Conservation (phyloP, 345 rosid species). For the Isatis tinctoria region DNA sequence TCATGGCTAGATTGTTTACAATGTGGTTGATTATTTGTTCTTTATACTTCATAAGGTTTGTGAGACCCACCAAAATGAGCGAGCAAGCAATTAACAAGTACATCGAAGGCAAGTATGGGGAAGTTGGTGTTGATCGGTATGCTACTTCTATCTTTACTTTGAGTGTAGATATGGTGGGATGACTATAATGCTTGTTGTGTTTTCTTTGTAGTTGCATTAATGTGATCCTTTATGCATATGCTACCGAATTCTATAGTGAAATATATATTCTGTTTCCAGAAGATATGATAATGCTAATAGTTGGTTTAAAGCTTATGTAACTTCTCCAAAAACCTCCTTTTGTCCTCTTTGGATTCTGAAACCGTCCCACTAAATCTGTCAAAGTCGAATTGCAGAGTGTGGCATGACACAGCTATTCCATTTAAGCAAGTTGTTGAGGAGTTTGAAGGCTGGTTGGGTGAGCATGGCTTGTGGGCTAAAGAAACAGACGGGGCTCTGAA, state of each 20-base stretch:
- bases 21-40: constrained; percentile 1
- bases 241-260: neutral
- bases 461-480: constrained; percentile 59
- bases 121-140: constrained; percentile 88
- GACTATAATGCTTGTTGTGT: neutral
- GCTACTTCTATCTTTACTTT: constrained; percentile 14
- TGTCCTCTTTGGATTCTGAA: neutral
- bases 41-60: constrained; percentile 48
- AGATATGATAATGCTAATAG: neutral
- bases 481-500: constrained; percentile 47
- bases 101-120: constrained; percentile 81
- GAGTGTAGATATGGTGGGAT: neutral
- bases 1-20: neutral
- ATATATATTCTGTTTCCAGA: neutral
- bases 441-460: constrained; percentile 81
- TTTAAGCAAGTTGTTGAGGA: constrained; percentile 69
- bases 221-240: neutral
- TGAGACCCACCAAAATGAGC: constrained; percentile 76
- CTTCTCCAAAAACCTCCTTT: neutral
- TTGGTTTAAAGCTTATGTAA: neutral
- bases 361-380: neutral
- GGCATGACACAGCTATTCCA: constrained; percentile 93
- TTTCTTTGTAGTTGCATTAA: neutral
- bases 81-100: constrained; percentile 68
- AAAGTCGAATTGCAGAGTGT: constrained; percentile 55